These are phyloP conservation scores for Leptodermis oblonga DNA, from an alignment of 257 asterid species.

Conservation along the genomic window DNA sequence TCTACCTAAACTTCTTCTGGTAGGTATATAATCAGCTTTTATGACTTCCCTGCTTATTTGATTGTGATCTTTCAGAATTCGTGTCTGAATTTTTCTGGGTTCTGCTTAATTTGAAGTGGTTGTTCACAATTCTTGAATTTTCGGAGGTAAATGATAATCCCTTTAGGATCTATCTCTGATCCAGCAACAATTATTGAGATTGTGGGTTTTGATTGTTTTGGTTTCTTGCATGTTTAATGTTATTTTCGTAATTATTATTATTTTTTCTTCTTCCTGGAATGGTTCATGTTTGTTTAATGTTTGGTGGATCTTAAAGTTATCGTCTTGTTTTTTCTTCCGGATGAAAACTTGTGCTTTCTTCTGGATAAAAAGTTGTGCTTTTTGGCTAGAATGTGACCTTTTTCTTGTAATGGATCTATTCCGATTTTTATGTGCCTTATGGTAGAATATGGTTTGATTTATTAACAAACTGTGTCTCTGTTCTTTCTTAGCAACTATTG, in stretches of 20 bases:
- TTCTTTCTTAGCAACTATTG: not conserved
- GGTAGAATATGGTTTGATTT: not conserved
- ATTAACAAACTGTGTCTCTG: not conserved
- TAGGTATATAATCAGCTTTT: constrained; percentile 3
- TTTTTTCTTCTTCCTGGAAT: not conserved
- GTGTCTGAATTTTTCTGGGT: constrained; percentile 17
- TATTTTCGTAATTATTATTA: not conserved
- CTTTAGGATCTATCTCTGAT: not conserved
- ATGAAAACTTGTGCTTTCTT: too few species aligned
- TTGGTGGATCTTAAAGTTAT: not conserved
- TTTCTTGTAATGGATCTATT: constrained; percentile 14
- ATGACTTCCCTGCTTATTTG: not conserved
- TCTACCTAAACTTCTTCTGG: constrained; percentile 1
- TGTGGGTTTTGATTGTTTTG: not conserved
- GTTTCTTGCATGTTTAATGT: not conserved
- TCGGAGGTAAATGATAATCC: constrained; percentile 20
- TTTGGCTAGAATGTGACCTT: not conserved
- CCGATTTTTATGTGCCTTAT: not conserved
- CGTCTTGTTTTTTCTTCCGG: not conserved
- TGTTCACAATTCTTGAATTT: constrained; percentile 6
- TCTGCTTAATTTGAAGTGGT: constrained; percentile 6
- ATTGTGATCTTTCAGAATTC: constrained; percentile 10
- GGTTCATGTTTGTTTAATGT: not conserved
- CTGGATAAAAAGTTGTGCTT: not conserved
- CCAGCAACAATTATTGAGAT: not conserved